Evolutionary conservation across 2,329 filamentous ascomycete species (phyloP).

Genomic region (Ophiobolus disseminans): DNA sequence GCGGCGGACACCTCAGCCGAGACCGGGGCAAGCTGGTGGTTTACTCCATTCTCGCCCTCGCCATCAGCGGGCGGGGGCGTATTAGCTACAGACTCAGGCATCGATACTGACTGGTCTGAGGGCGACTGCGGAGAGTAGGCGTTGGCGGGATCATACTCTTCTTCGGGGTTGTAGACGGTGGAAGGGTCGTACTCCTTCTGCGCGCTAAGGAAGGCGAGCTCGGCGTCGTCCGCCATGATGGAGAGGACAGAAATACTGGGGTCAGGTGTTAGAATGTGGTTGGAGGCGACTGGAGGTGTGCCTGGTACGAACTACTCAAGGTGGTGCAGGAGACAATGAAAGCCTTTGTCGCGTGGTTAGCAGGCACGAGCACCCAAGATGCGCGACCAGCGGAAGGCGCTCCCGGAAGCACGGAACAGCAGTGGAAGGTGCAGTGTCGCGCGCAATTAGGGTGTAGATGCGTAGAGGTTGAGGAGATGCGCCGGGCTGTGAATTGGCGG

Average conservation of each 20-base stretch:
- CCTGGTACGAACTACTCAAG: conserved; percentile 17
- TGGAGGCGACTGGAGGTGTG: conserved; percentile 12
- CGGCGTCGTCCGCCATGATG: conserved; percentile 60
- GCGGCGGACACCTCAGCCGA: conserved; percentile 36
- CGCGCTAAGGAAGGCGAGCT: conserved; percentile 61
- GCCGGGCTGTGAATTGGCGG: conserved; percentile 19
- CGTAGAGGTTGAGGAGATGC: conserved; percentile 17
- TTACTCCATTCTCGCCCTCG: conserved; percentile 30
- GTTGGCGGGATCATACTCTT: conserved; percentile 50
- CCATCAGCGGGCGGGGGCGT: conserved; percentile 29
- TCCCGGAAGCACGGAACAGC: conserved; percentile 1
- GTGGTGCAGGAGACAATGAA: conserved; percentile 21
- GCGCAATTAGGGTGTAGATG: conserved; percentile 11
- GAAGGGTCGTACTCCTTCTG: conserved; percentile 54
- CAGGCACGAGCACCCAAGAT: conserved; percentile 14
- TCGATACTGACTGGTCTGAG: conserved; percentile 37
- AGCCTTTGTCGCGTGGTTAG: conserved; percentile 34
- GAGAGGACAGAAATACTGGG: conserved; percentile 9
- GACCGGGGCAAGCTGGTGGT: conserved; percentile 26
- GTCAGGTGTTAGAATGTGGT: conserved; percentile 17
- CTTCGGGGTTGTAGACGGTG: conserved; percentile 47
- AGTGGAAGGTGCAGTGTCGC: neutral
- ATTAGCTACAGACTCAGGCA: conserved; percentile 38
- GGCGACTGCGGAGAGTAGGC: conserved; percentile 29
- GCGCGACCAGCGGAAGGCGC: conserved; percentile 13